Base-by-base conservation (phyloP, 345 rosid genomes). In the Moricandia moricandioides region DNA sequence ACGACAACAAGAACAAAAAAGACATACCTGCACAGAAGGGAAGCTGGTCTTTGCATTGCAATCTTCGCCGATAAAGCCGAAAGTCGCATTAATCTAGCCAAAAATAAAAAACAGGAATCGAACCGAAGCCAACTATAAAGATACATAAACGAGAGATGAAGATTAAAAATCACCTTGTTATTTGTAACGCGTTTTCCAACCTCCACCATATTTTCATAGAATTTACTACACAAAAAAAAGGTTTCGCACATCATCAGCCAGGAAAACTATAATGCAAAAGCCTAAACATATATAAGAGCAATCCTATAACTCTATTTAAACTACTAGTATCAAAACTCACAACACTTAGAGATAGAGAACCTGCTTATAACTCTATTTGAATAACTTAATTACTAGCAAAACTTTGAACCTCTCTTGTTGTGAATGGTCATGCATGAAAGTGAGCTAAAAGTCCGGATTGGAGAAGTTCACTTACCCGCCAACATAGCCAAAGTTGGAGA, bases 61-160 rank as follows among this genome's bases (percentile, higher is more conserved):
- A 84, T 95, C 97, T 89, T 95, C 99, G 43, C 97, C 97, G 0
- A 81, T 79, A 79, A 95, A 95, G 74, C 97, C 99, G n/a, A 84
- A 94, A 94, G 71, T n/a, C n/a, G n/a, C n/a, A n/a, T n/a, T n/a
- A n/a, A n/a, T n/a, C n/a, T n/a, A n/a, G n/a, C n/a, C n/a, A n/a
- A n/a, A n/a, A n/a, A n/a, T n/a, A n/a, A n/a, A n/a, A n/a, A n/a
- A n/a, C n/a, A n/a, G n/a, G n/a, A n/a, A n/a, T n/a, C n/a, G n/a
- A n/a, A n/a, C n/a, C n/a, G n/a, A n/a, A n/a, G n/a, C n/a, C n/a
- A n/a, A n/a, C n/a, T n/a, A n/a, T n/a, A n/a, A n/a, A n/a, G n/a
- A n/a, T n/a, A n/a, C n/a, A n/a, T n/a, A n/a, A n/a, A n/a, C n/a
- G n/a, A n/a, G 21, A 33, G 27, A 33, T 45, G 40, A 37, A 12